Conservation (phyloP, 768 basidiomycete species). For the Termitomyces sp. region DNA sequence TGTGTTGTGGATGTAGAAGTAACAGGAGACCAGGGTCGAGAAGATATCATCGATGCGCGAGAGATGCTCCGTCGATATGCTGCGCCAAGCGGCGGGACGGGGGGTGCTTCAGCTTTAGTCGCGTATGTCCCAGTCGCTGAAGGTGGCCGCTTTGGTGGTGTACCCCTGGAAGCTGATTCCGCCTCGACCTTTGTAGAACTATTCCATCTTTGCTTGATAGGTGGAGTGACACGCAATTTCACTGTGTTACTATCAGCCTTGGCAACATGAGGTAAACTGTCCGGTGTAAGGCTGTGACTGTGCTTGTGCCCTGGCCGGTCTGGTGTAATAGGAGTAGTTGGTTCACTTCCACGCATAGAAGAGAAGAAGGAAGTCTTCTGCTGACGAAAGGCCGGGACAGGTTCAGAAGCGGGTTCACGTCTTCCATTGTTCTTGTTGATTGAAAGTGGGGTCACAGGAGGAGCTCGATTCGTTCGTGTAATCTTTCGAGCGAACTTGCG, state of each 20-base stretch:
- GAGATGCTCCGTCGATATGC: constrained; percentile 62
- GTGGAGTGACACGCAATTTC: constrained; percentile 23
- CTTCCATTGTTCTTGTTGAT: constrained; percentile 34
- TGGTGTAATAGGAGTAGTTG: constrained; percentile 43
- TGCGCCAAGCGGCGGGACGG: constrained; percentile 42
- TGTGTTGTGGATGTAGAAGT: constrained; percentile 67
- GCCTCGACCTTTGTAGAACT: constrained; percentile 69
- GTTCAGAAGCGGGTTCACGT: constrained; percentile 51
- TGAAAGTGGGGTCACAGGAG: constrained; percentile 40
- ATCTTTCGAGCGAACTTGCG: constrained; percentile 72
- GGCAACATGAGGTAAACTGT: constrained; percentile 48
- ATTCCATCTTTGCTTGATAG: constrained; percentile 63
- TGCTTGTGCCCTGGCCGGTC: constrained; percentile 62
- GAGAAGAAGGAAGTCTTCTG: constrained; percentile 62
- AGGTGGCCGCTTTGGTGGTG: constrained; percentile 45
- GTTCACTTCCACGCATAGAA: constrained; percentile 37
- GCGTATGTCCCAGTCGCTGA: constrained; percentile 39
- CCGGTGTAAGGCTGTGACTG: constrained; percentile 66
- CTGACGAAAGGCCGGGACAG: constrained; percentile 40
- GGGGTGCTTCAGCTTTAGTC: constrained; percentile 28
- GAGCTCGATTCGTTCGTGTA: constrained; percentile 37
- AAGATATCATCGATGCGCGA: constrained; percentile 70
- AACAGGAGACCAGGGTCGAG: constrained; percentile 75
- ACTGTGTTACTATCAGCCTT: constrained; percentile 35
- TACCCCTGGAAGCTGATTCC: constrained; percentile 44